A percentile compares a stretch with the other conserved stretches of the same genome.
phyloP scores from a whole-genome alignment of 2,329 filamentous ascomycete genomes.

The Stagonosporopsis vannaccii region DNA sequence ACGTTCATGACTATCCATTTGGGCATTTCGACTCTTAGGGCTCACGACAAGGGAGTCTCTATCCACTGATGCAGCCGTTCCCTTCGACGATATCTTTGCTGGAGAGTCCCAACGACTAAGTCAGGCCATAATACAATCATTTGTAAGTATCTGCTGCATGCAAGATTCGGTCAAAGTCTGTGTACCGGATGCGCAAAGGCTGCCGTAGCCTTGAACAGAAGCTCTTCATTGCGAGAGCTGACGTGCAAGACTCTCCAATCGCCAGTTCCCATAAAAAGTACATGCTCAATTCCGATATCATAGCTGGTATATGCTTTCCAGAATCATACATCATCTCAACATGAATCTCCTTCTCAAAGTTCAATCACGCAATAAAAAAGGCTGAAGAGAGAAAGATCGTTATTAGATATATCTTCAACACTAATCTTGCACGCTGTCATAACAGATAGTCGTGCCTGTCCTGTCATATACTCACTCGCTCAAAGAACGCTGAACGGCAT shows the following conservation, averaged over 20 bases:
- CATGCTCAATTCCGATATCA: neutral
- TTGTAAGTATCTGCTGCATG: neutral
- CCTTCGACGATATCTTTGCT: neutral
- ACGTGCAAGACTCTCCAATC: constrained; percentile 14
- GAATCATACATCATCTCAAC: neutral
- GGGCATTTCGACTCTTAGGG: too few relatives aligned
- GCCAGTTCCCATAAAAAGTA: too few relatives aligned
- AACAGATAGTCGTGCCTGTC: constrained; percentile 4
- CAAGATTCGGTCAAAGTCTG: neutral
- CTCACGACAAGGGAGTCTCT: neutral
- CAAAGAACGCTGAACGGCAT: constrained; percentile 3
- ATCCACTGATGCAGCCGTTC: neutral
- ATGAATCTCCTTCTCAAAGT: neutral
- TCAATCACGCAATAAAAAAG: neutral
- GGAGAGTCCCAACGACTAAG: neutral
- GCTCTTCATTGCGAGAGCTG: constrained; percentile 14
- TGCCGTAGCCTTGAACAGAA: constrained; percentile 16
- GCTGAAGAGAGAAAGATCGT: constrained; percentile 2
- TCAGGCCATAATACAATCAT: neutral
- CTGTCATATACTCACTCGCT: constrained; percentile 5
- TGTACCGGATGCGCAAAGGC: neutral
- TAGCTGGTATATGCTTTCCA: too few relatives aligned
- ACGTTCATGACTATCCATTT: neutral
- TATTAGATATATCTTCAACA: constrained; percentile 7
- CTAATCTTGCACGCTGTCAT: neutral